Evolutionary conservation across 2,329 filamentous ascomycete genomes (phyloP).

Genomic region (Cadophora luteo-olivacea): DNA sequence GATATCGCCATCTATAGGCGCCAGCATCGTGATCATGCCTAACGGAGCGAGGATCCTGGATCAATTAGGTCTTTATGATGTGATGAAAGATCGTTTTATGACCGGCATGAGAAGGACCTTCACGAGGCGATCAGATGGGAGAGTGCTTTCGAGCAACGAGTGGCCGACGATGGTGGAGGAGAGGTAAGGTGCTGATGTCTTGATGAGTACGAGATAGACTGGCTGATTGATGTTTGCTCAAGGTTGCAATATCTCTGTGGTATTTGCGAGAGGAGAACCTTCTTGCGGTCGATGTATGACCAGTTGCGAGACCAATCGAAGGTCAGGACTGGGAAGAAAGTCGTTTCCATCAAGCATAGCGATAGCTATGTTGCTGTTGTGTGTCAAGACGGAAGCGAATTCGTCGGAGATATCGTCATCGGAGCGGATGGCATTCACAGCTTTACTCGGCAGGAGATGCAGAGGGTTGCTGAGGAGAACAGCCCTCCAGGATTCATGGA

Average conservation of each 20-base stretch:
- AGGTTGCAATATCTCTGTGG: constrained; percentile 35
- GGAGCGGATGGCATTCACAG: constrained; percentile 42
- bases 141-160: neutral
- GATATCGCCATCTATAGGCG: constrained; percentile 34
- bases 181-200: constrained; percentile 22
- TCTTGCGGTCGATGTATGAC: constrained; percentile 35
- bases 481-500: too few species aligned
- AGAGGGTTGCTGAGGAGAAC: too few species aligned
- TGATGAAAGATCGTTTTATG: constrained; percentile 27
- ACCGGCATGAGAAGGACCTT: constrained; percentile 23
- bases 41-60: constrained; percentile 55
- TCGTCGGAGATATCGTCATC: constrained; percentile 36
- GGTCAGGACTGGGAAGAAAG: constrained; percentile 33
- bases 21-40: constrained; percentile 43
- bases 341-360: constrained; percentile 27
- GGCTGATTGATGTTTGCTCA: neutral
- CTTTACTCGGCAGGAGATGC: constrained; percentile 42
- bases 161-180: constrained; percentile 22
- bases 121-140: constrained; percentile 26
- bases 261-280: constrained; percentile 30
- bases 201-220: neutral
- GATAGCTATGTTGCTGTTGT: constrained; percentile 26
- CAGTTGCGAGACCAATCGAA: constrained; percentile 33
- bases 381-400: constrained; percentile 36
- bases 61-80: constrained; percentile 52